Evolutionary conservation across 169 alveolate species (phyloP).

Genomic region (Plasmodium vivax): DNA sequence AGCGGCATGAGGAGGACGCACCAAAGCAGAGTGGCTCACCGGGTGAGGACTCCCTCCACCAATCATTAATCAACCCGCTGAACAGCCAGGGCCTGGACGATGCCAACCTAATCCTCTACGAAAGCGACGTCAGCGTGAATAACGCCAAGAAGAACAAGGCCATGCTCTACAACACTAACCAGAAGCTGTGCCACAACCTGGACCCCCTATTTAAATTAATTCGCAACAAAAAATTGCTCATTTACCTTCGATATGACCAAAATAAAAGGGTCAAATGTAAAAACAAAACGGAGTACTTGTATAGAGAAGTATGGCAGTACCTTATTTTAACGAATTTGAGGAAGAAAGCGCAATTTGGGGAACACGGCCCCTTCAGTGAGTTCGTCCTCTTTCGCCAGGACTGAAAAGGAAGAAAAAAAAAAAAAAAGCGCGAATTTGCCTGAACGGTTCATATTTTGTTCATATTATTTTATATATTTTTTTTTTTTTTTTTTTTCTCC

Average conservation of each 20-base stretch:
- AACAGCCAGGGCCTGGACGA: background rate
- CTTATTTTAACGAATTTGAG: constrained; percentile 18
- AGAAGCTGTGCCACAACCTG: constrained; percentile 20
- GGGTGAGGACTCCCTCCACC: background rate
- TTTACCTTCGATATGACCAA: constrained; percentile 63
- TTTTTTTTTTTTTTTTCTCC: background rate
- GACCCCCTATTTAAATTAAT: constrained; percentile 36
- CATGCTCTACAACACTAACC: constrained; percentile 36
- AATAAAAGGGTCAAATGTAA: constrained; percentile 46
- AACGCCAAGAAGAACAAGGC: constrained; percentile 19
- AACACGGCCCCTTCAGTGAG: background rate
- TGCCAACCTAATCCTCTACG: constrained; percentile 27
- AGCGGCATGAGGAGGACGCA: background rate
- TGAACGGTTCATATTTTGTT: background rate
- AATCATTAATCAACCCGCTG: background rate
- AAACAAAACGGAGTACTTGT: constrained; percentile 45
- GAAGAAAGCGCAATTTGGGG: background rate
- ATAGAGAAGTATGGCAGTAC: constrained; percentile 56
- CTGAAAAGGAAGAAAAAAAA: background rate
- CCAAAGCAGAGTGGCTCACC: background rate
- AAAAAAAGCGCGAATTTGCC: background rate
- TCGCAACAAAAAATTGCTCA: constrained; percentile 27
- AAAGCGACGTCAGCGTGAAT: constrained; percentile 62
- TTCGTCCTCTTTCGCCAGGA: constrained; percentile 9
- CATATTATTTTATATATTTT: too few relatives aligned